A percentile compares a stretch with the other conserved stretches of the same genome.
phyloP scores from a whole-genome alignment of 345 rosid genomes.

The Gossypioides kirkii region DNA sequence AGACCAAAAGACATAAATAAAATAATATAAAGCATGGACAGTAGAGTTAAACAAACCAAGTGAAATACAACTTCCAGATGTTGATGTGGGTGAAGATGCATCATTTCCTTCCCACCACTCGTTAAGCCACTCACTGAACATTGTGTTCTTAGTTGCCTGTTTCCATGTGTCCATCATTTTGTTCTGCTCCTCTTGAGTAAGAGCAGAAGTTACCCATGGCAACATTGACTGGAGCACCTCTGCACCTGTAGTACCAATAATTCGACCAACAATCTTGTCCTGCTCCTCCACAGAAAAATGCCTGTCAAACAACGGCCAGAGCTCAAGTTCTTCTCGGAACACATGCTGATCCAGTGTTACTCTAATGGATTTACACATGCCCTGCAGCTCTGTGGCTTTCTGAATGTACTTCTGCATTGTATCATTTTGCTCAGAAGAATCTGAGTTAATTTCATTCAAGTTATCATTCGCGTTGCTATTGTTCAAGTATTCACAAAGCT shows the following conservation, averaged over 20 bases:
- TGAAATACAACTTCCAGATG: conserved; percentile 44
- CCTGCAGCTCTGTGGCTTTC: conserved; percentile 53
- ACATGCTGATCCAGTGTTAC: conserved; percentile 61
- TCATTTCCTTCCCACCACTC: conserved; percentile 56
- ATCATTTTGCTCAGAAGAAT: conserved; percentile 19
- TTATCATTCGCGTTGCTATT: conserved; percentile 13
- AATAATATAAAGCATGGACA: not conserved
- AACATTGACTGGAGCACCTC: conserved; percentile 65
- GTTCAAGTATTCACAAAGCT: conserved; percentile 33
- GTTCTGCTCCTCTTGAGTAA: conserved; percentile 58
- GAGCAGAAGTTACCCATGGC: conserved; percentile 65
- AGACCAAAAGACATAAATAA: not conserved
- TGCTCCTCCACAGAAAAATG: conserved; percentile 63
- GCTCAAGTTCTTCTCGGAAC: conserved; percentile 52
- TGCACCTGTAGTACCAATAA: conserved; percentile 61
- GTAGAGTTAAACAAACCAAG: conserved; percentile 28
- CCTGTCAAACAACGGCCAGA: conserved; percentile 59
- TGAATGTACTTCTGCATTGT: conserved; percentile 32
- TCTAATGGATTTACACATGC: conserved; percentile 59
- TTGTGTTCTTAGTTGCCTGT: conserved; percentile 58
- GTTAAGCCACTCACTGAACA: conserved; percentile 62
- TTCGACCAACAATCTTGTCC: conserved; percentile 54
- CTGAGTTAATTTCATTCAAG: conserved; percentile 13
- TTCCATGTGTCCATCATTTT: conserved; percentile 66
- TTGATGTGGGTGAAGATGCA: conserved; percentile 23